Evolutionary conservation across 108 stramenopile genomes (phyloP).

Genomic region (Nitzschia inconspicua): DNA sequence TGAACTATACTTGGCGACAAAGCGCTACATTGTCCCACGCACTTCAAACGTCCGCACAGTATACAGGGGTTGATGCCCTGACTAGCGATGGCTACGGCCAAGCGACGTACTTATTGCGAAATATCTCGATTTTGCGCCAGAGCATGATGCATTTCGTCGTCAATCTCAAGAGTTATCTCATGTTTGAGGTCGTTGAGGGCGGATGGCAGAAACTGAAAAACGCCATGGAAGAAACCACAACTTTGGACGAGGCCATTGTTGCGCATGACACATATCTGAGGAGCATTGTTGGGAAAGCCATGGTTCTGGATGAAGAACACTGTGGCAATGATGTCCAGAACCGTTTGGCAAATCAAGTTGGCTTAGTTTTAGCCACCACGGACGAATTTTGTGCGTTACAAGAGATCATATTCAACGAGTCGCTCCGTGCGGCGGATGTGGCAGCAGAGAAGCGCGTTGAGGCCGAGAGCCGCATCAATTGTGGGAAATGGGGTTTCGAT

Average conservation of each 20-base stretch:
- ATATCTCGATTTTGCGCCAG: conserved; percentile 87
- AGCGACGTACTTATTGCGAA: conserved; percentile 72
- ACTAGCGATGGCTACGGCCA: conserved; percentile 44
- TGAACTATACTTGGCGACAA: conserved; percentile 91
- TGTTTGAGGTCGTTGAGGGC: conserved; percentile 98
- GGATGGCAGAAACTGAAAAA: conserved; percentile 80
- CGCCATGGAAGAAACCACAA: conserved; percentile 61
- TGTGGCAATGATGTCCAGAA: conserved; percentile 19
- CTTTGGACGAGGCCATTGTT: conserved; percentile 87
- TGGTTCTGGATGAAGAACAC: conserved; percentile 43
- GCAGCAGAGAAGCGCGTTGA: conserved; percentile 49
- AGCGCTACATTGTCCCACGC: conserved; percentile 89
- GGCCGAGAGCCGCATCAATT: conserved; percentile 55
- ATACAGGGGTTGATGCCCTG: conserved; percentile 38
- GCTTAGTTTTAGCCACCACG: conserved; percentile 53
- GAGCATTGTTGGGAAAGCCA: conserved; percentile 75
- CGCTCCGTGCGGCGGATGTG: conserved; percentile 56
- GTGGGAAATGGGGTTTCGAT: conserved; percentile 82
- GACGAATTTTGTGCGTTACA: conserved; percentile 82
- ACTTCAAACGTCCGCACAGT: conserved; percentile 46
- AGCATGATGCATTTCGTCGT: conserved; percentile 95
- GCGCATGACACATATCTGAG: conserved; percentile 91
- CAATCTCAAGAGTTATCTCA: conserved; percentile 94
- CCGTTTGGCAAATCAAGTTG: conserved; percentile 49
- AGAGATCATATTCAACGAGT: conserved; percentile 63